Conservation (phyloP, 768 basidiomycete species). For the Lyophyllum shimeji region DNA sequence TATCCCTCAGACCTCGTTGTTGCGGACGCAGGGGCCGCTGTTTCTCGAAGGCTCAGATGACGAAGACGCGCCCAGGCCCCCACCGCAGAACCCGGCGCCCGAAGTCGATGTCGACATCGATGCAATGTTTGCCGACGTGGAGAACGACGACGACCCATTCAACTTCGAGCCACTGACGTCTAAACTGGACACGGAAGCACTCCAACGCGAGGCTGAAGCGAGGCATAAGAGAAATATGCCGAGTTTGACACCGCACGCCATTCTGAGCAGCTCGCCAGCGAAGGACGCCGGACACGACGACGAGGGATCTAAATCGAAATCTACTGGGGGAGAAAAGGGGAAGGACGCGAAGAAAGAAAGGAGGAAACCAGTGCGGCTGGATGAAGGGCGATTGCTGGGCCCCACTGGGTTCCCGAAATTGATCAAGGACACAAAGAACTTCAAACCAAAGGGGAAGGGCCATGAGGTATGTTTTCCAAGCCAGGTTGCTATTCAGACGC, state of each 20-base stretch:
- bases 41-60: conserved; percentile 65
- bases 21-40: conserved; percentile 38
- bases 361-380: conserved; percentile 58
- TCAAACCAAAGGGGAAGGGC: conserved; percentile 86
- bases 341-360: conserved; percentile 40
- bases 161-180: conserved; percentile 48
- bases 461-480: conserved; percentile 64
- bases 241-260: conserved; percentile 41
- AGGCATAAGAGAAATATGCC: conserved; percentile 35
- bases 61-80: conserved; percentile 28
- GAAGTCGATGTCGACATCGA: conserved; percentile 51
- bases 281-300: conserved; percentile 28
- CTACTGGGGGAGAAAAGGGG: conserved; percentile 24
- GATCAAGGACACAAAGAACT: conserved; percentile 71
- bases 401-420: conserved; percentile 79
- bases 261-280: conserved; percentile 51
- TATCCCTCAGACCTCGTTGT: conserved; percentile 15
- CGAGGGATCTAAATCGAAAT: conserved; percentile 24
- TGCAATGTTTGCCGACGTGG: conserved; percentile 37
- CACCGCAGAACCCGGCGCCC: conserved; percentile 37
- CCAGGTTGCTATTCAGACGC: background rate
- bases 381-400: conserved; percentile 74
- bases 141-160: conserved; percentile 36
- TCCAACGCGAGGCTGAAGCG: conserved; percentile 56
- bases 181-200: conserved; percentile 50